A percentile compares a stretch with the other conserved stretches of the same genome.
phyloP scores from a whole-genome alignment of 2,329 filamentous ascomycete species.

The Apiospora marii region DNA sequence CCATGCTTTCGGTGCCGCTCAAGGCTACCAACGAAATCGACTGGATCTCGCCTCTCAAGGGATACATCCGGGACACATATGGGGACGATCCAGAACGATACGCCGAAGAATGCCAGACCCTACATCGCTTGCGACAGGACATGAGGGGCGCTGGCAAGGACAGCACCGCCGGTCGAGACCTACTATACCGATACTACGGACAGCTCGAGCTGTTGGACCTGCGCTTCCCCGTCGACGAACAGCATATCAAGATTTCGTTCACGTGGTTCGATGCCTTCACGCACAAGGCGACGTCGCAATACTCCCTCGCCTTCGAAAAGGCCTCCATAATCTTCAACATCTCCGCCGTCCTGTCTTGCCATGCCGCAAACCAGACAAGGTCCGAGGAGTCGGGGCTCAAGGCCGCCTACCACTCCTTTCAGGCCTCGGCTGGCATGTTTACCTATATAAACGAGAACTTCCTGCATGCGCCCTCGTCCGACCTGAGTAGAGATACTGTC shows the following conservation, averaged over 20 bases:
- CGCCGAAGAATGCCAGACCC: constrained; percentile 90
- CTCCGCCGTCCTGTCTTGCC: constrained; percentile 92
- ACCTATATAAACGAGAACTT: constrained; percentile 99
- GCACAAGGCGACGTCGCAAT: constrained; percentile 95
- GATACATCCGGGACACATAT: constrained; percentile 92
- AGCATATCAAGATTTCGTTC: constrained; percentile 98
- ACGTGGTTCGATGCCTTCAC: constrained; percentile 99
- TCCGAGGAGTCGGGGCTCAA: constrained; percentile 93
- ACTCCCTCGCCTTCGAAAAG: constrained; percentile 96
- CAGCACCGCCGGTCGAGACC: constrained; percentile 89
- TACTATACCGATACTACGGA: constrained; percentile 96
- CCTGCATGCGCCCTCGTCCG: constrained; percentile 94
- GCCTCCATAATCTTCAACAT: constrained; percentile 99
- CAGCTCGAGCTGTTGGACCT: constrained; percentile 94
- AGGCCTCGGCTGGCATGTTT: constrained; percentile 98
- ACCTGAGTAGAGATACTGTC: constrained; percentile 93
- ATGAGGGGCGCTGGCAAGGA: constrained; percentile 98
- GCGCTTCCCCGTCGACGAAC: constrained; percentile 96
- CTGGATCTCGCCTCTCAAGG: constrained; percentile 91
- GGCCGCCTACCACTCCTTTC: constrained; percentile 97
- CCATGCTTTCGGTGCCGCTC: constrained; percentile 94
- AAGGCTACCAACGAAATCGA: constrained; percentile 98
- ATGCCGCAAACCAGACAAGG: constrained; percentile 91
- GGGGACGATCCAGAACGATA: constrained; percentile 97
- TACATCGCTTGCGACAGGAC: constrained; percentile 95